Evolutionary conservation across 345 rosid species (phyloP).

Genomic region (Dimocarpus longan): DNA sequence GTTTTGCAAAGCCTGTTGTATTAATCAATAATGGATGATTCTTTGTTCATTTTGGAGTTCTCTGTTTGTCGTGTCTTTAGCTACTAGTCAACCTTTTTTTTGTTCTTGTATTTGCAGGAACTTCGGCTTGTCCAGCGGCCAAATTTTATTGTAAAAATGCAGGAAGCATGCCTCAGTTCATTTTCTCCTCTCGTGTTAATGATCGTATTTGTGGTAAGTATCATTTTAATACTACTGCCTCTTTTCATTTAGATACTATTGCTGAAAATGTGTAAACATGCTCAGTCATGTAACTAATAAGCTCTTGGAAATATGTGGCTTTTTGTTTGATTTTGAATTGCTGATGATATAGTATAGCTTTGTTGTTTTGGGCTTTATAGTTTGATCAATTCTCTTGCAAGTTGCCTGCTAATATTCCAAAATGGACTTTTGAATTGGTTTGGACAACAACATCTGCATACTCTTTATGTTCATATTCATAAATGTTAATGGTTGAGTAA

Average conservation of each 20-base stretch:
- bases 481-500: neutral
- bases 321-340: conserved; percentile 1
- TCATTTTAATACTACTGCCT: neutral
- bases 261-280: neutral
- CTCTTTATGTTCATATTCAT: neutral
- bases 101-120: conserved; percentile 57
- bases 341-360: neutral
- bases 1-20: conserved; percentile 1
- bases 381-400: neutral
- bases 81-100: conserved; percentile 16
- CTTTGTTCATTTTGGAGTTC: neutral
- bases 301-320: neutral
- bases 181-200: conserved; percentile 60
- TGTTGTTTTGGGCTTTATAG: neutral
- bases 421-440: neutral
- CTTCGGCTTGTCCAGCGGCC: conserved; percentile 64
- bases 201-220: conserved; percentile 62
- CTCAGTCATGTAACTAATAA: neutral
- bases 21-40: neutral
- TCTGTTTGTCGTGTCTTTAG: neutral
- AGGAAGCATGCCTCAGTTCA: conserved; percentile 60
- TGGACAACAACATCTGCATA: conserved; percentile 13
- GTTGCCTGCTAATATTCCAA: neutral
- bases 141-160: conserved; percentile 67
- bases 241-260: neutral